Evolutionary conservation across 2,329 filamentous ascomycete genomes (phyloP), one percentile per base, ranked within the genome.

Genomic region (Cercospora sp.): DNA sequence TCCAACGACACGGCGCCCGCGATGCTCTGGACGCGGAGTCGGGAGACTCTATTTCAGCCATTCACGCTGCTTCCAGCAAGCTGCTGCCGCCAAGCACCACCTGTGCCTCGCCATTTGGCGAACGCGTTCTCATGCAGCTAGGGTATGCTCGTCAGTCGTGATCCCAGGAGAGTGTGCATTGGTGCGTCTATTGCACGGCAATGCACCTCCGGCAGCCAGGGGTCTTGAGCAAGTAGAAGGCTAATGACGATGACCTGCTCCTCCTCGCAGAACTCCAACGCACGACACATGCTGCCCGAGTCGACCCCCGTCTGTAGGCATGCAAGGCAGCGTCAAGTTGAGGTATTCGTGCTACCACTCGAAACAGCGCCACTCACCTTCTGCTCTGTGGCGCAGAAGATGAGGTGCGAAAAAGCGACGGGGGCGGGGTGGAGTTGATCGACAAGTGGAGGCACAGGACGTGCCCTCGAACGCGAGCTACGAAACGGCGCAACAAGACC

Each of bases 151-250:
- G 18, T 28, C 30, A 60, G 34, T 63, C 58, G 62, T 58, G 57
- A 71, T 70, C 67, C 68, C 69, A 67, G 70, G 58, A 26, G 34
- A 28, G 59, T 43, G 68, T 72, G 70, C 70, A 72, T 72, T 70
- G 70, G 69, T 66, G 59, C 66, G 65, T 62, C 26, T 60, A 60
- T 61, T 66, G 59, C 63, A 43, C 62, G 51, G 51, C 51, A 65
- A 58, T 67, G 65, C 65, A 62, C 57, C 28, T 63, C 45, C 64
- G 37, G 32, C 66, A 67, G 67, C 43, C 69, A 64, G 64, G 69
- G 69, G 59, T 64, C 24, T 43, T 8, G 49, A 30, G 49, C 49
- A 30, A 9, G 24, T 3, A 55, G 49, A 53, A 26, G 21, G 49
- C 49, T 24, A 10, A 53, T 53, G 49, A 53, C 49, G 18, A 13